Evolutionary conservation across 2,329 filamentous ascomycete genomes (phyloP), one percentile per base, ranked within the genome.

Genomic region (Penicillium aurantiogriseum): DNA sequence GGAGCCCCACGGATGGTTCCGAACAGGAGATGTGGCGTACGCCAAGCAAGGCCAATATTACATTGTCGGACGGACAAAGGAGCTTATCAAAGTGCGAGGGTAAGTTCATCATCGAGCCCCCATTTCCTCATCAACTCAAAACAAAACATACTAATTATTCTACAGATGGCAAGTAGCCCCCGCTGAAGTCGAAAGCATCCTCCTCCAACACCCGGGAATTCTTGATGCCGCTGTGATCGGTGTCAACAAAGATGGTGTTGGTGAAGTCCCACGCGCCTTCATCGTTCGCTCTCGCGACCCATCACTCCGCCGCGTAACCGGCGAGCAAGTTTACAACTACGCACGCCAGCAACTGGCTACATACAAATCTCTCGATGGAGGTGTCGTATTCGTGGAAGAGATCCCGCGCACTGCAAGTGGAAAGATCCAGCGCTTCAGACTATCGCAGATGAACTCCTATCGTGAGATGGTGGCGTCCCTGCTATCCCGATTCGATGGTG

Each of bases 341-440:
- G 67, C 77, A 13, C 69, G 71, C 13, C 56, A 63, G 2, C 74
- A 73, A 45, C 69, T 83, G 25, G 78, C 79, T 8, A 77, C 75
- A 51, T 82, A 81, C 69, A 82, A 82, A 59, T 70, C 72, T 3
- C 63, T 81, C 0, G 78, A 78, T 9, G 77, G 77, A 6, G 79
- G 79, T 0, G 74, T 82, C 9, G 64, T 77, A 23, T 82, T 82
- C 52, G 75, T 81, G 15, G 75, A 80, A 44, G 69, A 76, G 29
- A 79, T 83, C 35, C 80, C 80, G 5, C 77, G 79, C 46, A 79
- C 78, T 3, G 70, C 78, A 0, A 80, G 79, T 56, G 80, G 80
- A 15, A 83, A 83, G 68, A 80, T 82, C 49, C 71, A 78, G 57
- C 70, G 76, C 8, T 75, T 74, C 67, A 74, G 71, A 56, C 65